Evolutionary conservation across 768 basidiomycete genomes (phyloP).

Genomic region (Psilocybe subaeruginosa): DNA sequence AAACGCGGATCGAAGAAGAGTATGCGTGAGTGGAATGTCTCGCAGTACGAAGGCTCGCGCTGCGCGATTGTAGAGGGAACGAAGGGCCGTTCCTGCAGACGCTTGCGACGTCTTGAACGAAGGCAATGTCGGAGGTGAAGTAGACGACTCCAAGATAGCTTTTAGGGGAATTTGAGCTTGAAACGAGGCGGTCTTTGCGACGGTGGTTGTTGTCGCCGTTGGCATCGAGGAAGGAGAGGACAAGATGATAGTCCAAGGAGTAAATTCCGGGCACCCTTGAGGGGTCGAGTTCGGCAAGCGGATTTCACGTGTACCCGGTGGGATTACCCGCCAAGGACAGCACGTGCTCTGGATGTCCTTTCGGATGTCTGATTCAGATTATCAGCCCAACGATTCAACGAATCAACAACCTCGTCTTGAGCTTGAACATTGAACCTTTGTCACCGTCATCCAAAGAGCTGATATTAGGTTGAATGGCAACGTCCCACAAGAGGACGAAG

Average conservation of each 20-base stretch:
- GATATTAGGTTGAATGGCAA: no score
- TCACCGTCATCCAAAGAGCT: no score
- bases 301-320: slow-evolving; percentile 25
- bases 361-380: no score
- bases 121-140: slow-evolving; percentile 17
- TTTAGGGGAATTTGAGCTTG: slow-evolving; percentile 38
- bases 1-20: slow-evolving; percentile 72
- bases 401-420: no score
- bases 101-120: slow-evolving; percentile 15
- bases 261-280: slow-evolving; percentile 8
- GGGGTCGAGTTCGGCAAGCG: slow-evolving; percentile 14
- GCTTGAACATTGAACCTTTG: no score
- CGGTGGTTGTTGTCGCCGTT: slow-evolving; percentile 47
- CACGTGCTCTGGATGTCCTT: background rate
- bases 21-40: slow-evolving; percentile 66
- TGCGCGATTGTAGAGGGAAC: slow-evolving; percentile 76
- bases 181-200: slow-evolving; percentile 29
- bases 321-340: background rate
- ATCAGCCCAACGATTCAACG: no score
- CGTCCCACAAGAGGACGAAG: no score
- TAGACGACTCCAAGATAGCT: slow-evolving; percentile 33
- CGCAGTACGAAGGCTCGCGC: slow-evolving; percentile 79
- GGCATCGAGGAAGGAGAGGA: slow-evolving; percentile 40
- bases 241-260: background rate
- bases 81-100: slow-evolving; percentile 51